A percentile compares a stretch with the other conserved stretches of the same genome.
phyloP scores from a whole-genome alignment of 306 rosid species.

The Parietaria judaica region DNA sequence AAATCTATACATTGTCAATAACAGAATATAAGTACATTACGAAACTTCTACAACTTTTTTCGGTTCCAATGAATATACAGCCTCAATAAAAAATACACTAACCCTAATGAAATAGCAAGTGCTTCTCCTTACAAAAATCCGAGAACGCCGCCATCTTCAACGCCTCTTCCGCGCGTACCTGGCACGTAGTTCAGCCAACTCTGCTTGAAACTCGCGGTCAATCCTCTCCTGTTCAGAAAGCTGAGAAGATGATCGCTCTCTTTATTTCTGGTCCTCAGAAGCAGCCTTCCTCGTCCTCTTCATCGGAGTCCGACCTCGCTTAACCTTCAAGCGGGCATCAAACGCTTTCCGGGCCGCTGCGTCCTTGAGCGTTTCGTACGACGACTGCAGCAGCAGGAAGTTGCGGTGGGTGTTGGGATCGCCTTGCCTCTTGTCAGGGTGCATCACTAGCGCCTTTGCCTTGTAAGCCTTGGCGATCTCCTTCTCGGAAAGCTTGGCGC shows the following conservation, averaged over 20 bases:
- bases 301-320: conserved; percentile 71
- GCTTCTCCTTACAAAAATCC: too few relatives aligned
- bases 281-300: conserved; percentile 75
- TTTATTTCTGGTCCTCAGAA: conserved; percentile 37
- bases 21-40: too few relatives aligned
- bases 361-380: conserved; percentile 76
- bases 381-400: conserved; percentile 56
- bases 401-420: conserved; percentile 65
- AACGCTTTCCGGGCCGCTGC: conserved; percentile 68
- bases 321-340: conserved; percentile 62
- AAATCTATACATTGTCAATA: too few relatives aligned
- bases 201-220: conserved; percentile 53
- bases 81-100: too few relatives aligned
- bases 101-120: too few relatives aligned
- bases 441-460: conserved; percentile 64
- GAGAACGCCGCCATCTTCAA: too few relatives aligned
- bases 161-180: conserved; percentile 28
- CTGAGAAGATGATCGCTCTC: conserved; percentile 56
- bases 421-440: conserved; percentile 85
- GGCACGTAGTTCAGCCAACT: conserved; percentile 62
- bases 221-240: conserved; percentile 70
- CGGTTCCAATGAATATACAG: too few relatives aligned
- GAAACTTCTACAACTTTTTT: too few relatives aligned
- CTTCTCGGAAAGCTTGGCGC: conserved; percentile 53
- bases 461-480: conserved; percentile 71